Evolutionary conservation across 2,329 filamentous ascomycete genomes (phyloP).

Genomic region (Aspergillus clavatus): DNA sequence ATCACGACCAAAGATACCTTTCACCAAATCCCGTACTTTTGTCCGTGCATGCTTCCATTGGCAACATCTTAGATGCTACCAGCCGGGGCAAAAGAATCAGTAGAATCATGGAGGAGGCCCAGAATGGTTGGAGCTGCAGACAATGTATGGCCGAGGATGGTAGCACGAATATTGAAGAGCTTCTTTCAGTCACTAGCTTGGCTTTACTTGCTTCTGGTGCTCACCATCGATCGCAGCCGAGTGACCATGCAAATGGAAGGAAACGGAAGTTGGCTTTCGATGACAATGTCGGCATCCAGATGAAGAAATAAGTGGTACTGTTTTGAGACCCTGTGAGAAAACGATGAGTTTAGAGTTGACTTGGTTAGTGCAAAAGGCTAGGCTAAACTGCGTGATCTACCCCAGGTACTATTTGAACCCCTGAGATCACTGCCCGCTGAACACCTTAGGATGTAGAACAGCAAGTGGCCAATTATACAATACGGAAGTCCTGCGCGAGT

Average conservation of each 20-base stretch:
- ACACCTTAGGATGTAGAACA: no score
- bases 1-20: slow-evolving; percentile 11
- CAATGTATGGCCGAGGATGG: slow-evolving; percentile 8
- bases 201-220: slow-evolving; percentile 7
- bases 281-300: neutral
- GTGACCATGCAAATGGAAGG: neutral
- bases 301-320: neutral
- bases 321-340: neutral
- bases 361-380: no score
- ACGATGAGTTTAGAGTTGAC: no score
- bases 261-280: neutral
- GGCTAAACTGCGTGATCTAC: no score
- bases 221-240: neutral
- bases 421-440: no score
- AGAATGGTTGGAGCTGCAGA: slow-evolving; percentile 10
- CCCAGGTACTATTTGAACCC: no score
- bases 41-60: slow-evolving; percentile 18
- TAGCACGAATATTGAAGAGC: slow-evolving; percentile 12
- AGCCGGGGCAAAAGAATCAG: slow-evolving; percentile 15
- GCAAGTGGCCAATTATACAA: neutral
- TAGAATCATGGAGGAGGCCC: slow-evolving; percentile 8
- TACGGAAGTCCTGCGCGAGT: slow-evolving; percentile 26
- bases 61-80: slow-evolving; percentile 16
- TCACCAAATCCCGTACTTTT: slow-evolving; percentile 16
- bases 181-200: slow-evolving; percentile 14